Conservation (phyloP, 164 flowering plant species). For the Liriodendron chinense region DNA sequence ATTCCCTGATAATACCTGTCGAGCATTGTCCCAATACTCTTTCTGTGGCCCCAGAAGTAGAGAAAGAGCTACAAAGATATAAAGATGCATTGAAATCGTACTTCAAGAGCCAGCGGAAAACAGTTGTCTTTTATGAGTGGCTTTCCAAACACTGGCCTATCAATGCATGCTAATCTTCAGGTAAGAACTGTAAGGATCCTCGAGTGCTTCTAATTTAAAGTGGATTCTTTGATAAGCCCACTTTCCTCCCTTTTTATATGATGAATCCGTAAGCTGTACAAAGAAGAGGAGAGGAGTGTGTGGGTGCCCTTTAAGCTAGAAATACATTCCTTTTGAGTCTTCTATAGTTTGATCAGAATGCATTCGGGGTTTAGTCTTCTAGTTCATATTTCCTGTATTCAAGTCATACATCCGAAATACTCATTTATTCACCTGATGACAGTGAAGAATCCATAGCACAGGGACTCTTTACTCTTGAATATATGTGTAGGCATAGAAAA, state of each 20-base stretch:
- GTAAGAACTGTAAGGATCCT: constrained; percentile 27
- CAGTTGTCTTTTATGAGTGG: constrained; percentile 84
- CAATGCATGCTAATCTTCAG: constrained; percentile 95
- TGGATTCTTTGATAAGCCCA: neutral
- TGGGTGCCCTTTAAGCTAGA: too few species aligned
- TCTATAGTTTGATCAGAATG: too few species aligned
- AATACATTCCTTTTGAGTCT: too few species aligned
- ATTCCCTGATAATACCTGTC: constrained; percentile 71
- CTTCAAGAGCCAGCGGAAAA: constrained; percentile 62
- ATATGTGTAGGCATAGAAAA: neutral
- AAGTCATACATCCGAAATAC: neutral
- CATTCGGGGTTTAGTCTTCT: too few species aligned
- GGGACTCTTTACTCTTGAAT: neutral
- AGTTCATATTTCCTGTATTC: neutral
- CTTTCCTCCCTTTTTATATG: neutral
- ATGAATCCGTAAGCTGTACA: neutral
- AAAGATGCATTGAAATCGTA: constrained; percentile 57
- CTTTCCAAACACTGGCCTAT: constrained; percentile 41
- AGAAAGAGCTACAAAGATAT: constrained; percentile 52
- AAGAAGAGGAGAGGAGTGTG: too few species aligned
- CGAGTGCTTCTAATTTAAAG: neutral
- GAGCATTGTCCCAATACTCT: constrained; percentile 78
- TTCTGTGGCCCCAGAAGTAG: constrained; percentile 44
- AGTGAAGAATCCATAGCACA: neutral
- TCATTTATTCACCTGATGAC: neutral